Base-by-base conservation (phyloP, 495 filamentous ascomycete genomes). In the Neohortaea acidophila region DNA sequence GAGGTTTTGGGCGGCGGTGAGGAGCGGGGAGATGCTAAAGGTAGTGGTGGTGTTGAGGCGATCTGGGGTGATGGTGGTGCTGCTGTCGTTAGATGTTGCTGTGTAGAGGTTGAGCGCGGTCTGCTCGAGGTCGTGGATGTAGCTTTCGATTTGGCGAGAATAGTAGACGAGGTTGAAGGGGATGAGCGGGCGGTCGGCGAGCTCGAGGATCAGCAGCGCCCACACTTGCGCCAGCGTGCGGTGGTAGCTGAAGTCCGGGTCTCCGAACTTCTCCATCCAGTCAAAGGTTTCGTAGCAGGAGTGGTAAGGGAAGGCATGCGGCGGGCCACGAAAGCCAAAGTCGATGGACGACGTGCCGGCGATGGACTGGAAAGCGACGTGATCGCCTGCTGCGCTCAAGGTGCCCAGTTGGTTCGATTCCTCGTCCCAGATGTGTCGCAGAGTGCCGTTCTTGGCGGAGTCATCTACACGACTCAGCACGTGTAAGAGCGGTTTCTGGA, bases 271-370 rank as follows among this genome's bases (percentile, higher is more conserved):
- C 10, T 73, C 64, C 77, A 94, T 82, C 79, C 81, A 92, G 29
- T 87, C 77, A 46, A 77, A 84, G 43, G 73, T 86, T 52, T 94
- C 89, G 55, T 89, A 84, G 58, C 80, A 89, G 44, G 79, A 84
- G 57, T 84, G 75, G 38, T 78, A 76, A 2, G 87, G 84, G 54
- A 66, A 85, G 15, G 44, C 52, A 33, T 66, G 53, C 13, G 66
- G 60, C 10, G 44, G 42, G 13, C 80, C 83, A n/a, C n/a, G 53
- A 48, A 97, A 97, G 25, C 73, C 69, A 47, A 97, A 72, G 55
- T 96, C 89, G 36, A 96, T 65, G 13, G 81, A 86, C 4, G 82
- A 85, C 3, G 77, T 83, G 28, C 89, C 89, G n/a, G 83, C 86
- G 18, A 94, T 80, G 48, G 87, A 74, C 56, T 94, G 87, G 58